Evolutionary conservation across 2,329 filamentous ascomycete species (phyloP).

Genomic region (Cordyceps cicadae): DNA sequence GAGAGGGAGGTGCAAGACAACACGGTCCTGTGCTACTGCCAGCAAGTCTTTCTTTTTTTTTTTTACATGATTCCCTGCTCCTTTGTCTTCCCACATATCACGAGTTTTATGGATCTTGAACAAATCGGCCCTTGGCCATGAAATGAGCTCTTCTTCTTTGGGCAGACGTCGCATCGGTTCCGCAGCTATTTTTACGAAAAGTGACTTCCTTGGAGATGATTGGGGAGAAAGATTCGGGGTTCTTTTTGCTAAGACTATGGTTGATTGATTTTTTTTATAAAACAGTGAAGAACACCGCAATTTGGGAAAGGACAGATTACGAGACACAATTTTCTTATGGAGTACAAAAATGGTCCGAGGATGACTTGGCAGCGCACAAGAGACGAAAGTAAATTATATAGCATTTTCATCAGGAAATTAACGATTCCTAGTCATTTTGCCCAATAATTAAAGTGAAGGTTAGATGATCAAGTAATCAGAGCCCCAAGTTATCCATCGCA

Average conservation of each 20-base stretch:
- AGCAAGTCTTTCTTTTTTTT: not conserved
- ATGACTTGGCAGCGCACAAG: not conserved
- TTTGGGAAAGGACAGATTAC: not conserved
- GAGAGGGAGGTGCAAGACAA: too few species aligned
- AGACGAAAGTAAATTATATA: not conserved
- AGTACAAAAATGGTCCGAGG: not conserved
- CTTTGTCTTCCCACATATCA: not conserved
- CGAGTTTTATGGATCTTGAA: not conserved
- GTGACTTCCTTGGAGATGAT: not conserved
- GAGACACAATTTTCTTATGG: not conserved
- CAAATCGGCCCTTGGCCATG: not conserved
- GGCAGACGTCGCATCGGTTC: not conserved
- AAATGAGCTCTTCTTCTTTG: not conserved
- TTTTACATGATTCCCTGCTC: not conserved
- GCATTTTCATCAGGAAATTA: not conserved
- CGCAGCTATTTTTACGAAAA: constrained; percentile 1
- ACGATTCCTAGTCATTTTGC: not conserved
- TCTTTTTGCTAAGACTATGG: not conserved
- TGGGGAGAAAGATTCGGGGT: not conserved
- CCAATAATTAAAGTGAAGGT: not conserved
- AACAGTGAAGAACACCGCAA: not conserved
- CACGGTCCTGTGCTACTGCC: too few species aligned
- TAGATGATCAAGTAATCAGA: not conserved
- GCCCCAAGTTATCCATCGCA: not conserved
- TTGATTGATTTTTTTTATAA: not conserved